A percentile compares a stretch with the other conserved stretches of the same genome.
These are phyloP conservation scores for Artemisia argyi DNA, from an alignment of 129 eudicot species.

Conservation along the genomic window DNA sequence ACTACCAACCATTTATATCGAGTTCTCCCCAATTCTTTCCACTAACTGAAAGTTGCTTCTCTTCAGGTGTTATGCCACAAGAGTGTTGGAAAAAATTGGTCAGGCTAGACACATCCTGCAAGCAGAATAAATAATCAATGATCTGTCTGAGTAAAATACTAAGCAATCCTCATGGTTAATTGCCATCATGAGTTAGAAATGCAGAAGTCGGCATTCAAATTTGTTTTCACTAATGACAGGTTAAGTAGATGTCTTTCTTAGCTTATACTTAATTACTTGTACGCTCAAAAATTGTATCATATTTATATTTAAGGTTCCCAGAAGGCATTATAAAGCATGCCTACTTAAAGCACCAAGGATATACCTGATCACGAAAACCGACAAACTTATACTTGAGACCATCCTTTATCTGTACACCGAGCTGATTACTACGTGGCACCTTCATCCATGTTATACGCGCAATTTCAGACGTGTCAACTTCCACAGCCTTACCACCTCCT, in stretches of 20 bases:
- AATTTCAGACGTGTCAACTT: constrained; percentile 73
- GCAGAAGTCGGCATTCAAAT: too few species aligned
- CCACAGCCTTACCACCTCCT: constrained; percentile 98
- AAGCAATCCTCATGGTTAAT: too few species aligned
- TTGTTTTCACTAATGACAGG: too few species aligned
- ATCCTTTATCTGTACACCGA: constrained; percentile 72
- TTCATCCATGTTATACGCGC: constrained; percentile 82
- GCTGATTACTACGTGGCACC: constrained; percentile 88
- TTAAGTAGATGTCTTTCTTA: too few species aligned
- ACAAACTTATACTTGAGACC: constrained; percentile 86
- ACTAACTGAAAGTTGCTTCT: constrained; percentile 90
- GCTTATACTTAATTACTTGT: too few species aligned
- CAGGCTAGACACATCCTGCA: constrained; percentile 86
- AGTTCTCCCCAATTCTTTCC: constrained; percentile 98
- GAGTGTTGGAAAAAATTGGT: constrained; percentile 75
- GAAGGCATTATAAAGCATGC: neutral
- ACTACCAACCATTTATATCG: constrained; percentile 75
- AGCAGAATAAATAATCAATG: neutral
- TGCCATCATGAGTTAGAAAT: too few species aligned
- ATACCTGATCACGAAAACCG: constrained; percentile 92
- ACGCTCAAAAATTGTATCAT: neutral
- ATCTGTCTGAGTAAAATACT: too few species aligned
- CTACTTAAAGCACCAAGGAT: neutral
- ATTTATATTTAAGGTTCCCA: neutral
- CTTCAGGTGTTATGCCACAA: constrained; percentile 74